phyloP scores from a whole-genome alignment of 2,329 filamentous ascomycete species.

The Exophiala calicioides region DNA sequence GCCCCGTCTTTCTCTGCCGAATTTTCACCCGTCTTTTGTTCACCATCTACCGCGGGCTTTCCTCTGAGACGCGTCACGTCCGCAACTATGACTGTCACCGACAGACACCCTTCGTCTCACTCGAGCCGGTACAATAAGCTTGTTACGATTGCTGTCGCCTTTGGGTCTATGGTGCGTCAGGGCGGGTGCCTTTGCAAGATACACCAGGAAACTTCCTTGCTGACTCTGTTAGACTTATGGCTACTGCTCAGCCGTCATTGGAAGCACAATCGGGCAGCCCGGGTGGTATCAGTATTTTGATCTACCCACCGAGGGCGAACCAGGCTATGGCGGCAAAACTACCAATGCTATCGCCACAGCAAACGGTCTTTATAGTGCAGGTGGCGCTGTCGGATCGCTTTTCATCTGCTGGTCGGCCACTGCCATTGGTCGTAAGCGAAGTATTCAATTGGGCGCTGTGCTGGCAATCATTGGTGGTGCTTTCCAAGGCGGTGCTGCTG shows the following conservation, averaged over 20 bases:
- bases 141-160: slow-evolving; percentile 42
- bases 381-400: slow-evolving; percentile 39
- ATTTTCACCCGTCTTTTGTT: background rate
- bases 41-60: background rate
- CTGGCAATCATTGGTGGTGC: slow-evolving; percentile 26
- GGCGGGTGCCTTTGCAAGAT: background rate
- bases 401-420: slow-evolving; percentile 35
- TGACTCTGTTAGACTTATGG: slow-evolving; percentile 30
- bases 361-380: slow-evolving; percentile 49
- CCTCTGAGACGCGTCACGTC: background rate
- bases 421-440: slow-evolving; percentile 40
- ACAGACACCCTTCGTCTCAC: slow-evolving; percentile 29
- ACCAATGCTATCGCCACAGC: slow-evolving; percentile 47
- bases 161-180: slow-evolving; percentile 41
- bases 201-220: background rate
- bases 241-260: slow-evolving; percentile 41
- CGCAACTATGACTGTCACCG: slow-evolving; percentile 13
- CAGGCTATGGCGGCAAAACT: slow-evolving; percentile 44
- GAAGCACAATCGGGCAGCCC: slow-evolving; percentile 50
- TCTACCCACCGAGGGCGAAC: slow-evolving; percentile 41
- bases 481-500: slow-evolving; percentile 26
- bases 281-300: slow-evolving; percentile 47
- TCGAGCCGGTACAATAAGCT: slow-evolving; percentile 42
- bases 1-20: background rate
- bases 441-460: slow-evolving; percentile 36